Conservation (phyloP, 805 yeast genomes). For the Pichia scutulata region DNA sequence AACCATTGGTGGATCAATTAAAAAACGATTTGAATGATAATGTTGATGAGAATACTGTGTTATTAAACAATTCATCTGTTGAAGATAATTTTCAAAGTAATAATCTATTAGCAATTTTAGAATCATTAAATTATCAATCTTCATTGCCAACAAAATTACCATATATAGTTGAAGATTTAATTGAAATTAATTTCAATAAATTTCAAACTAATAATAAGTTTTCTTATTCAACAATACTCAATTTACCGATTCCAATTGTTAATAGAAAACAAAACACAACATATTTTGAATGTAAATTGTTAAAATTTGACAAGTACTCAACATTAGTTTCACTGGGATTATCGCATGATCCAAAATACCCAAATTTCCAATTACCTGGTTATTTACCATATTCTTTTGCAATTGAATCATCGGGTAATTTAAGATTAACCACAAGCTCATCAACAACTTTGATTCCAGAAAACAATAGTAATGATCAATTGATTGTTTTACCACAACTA, state of each 20-base stretch:
- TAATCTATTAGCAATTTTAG: neutral
- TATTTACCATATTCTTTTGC: conserved; percentile 61
- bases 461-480: conserved; percentile 39
- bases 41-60: conserved; percentile 5
- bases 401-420: conserved; percentile 65
- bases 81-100: neutral
- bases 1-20: conserved; percentile 16
- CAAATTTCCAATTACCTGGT: conserved; percentile 71
- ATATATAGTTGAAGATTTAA: conserved; percentile 25
- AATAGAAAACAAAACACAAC: conserved; percentile 41
- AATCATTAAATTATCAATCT: neutral
- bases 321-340: conserved; percentile 59
- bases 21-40: neutral
- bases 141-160: conserved; percentile 14
- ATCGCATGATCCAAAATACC: conserved; percentile 59
- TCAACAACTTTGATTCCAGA: conserved; percentile 21
- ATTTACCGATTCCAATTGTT: conserved; percentile 29
- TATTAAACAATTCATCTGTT: neutral
- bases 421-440: conserved; percentile 36
- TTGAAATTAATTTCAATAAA: conserved; percentile 25
- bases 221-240: conserved; percentile 19
- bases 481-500: conserved; percentile 42
- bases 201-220: conserved; percentile 10
- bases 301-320: conserved; percentile 33
- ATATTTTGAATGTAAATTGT: conserved; percentile 58